Percentiles rank a stretch among this genome's conserved stretches.
phyloP scores from a whole-genome alignment of 2,329 filamentous ascomycete species.

The Alternaria viburni region DNA sequence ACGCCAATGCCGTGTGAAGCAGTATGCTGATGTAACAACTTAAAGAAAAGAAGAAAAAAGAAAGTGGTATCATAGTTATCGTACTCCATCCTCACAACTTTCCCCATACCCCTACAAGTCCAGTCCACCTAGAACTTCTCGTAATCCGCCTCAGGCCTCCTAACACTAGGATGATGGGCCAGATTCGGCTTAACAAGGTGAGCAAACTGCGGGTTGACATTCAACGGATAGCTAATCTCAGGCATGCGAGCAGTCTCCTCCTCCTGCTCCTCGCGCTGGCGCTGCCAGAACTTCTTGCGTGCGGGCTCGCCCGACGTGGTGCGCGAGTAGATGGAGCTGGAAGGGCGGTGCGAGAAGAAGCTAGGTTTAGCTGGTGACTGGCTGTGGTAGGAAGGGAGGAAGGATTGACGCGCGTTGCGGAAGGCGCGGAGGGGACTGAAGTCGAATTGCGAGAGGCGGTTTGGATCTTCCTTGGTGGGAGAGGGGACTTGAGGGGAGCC shows the following conservation, averaged over 20 bases:
- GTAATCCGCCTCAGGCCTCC: conserved; percentile 38
- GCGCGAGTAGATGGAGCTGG: conserved; percentile 42
- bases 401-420: conserved; percentile 50
- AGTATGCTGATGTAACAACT: conserved; percentile 10
- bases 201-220: conserved; percentile 60
- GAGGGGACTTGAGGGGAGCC: conserved; percentile 34
- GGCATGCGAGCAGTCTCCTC: conserved; percentile 54
- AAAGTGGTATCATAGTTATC: conserved; percentile 44
- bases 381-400: conserved; percentile 56
- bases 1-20: conserved; percentile 12
- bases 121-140: conserved; percentile 31
- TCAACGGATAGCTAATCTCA: conserved; percentile 64
- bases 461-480: conserved; percentile 19
- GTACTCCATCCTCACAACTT: not conserved
- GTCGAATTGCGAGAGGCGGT: conserved; percentile 40
- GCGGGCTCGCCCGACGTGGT: conserved; percentile 39
- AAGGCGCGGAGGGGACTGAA: conserved; percentile 46
- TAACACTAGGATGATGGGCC: conserved; percentile 59
- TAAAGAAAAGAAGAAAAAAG: conserved; percentile 16
- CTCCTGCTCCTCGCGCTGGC: conserved; percentile 37
- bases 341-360: conserved; percentile 34
- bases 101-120: not conserved
- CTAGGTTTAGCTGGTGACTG: conserved; percentile 38
- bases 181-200: conserved; percentile 63
- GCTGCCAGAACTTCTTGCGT: conserved; percentile 40